These are phyloP conservation scores for Cladophialophora yegresii DNA, from an alignment of 2,329 filamentous ascomycete genomes.

Conservation along the genomic window DNA sequence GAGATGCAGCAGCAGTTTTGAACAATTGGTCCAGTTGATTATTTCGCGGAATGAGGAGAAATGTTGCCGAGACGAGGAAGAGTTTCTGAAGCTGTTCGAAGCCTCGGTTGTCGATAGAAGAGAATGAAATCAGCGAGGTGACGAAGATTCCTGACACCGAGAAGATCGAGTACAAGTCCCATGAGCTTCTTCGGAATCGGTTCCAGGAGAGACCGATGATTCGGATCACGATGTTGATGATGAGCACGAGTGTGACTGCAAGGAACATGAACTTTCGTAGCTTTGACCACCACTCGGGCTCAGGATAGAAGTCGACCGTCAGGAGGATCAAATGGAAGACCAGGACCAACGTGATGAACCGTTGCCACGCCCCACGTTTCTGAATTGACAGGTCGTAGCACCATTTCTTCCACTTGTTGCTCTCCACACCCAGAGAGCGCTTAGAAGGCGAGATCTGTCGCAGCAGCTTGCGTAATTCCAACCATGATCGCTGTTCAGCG, in stretches of 20 bases:
- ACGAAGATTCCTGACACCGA: slow-evolving; percentile 77
- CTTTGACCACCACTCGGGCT: slow-evolving; percentile 69
- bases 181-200: slow-evolving; percentile 87
- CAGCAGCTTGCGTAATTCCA: slow-evolving; percentile 88
- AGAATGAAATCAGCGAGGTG: slow-evolving; percentile 76
- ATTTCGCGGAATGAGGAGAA: slow-evolving; percentile 91
- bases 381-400: slow-evolving; percentile 92
- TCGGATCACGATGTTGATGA: slow-evolving; percentile 78
- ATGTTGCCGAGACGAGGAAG: slow-evolving; percentile 84
- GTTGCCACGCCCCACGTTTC: slow-evolving; percentile 91
- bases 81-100: slow-evolving; percentile 88
- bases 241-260: slow-evolving; percentile 76
- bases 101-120: slow-evolving; percentile 56
- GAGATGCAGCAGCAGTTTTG: slow-evolving; percentile 94
- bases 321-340: slow-evolving; percentile 81
- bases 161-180: slow-evolving; percentile 87
- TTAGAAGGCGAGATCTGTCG: slow-evolving; percentile 94
- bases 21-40: slow-evolving; percentile 97
- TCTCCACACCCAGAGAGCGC: slow-evolving; percentile 76
- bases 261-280: slow-evolving; percentile 76
- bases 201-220: slow-evolving; percentile 88
- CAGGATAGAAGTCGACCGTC: slow-evolving; percentile 80
- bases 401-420: slow-evolving; percentile 82
- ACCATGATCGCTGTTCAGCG: slow-evolving; percentile 92
- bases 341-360: slow-evolving; percentile 74